Conservation (phyloP, 805 yeast genomes). For the Starmerella stigmatis region DNA sequence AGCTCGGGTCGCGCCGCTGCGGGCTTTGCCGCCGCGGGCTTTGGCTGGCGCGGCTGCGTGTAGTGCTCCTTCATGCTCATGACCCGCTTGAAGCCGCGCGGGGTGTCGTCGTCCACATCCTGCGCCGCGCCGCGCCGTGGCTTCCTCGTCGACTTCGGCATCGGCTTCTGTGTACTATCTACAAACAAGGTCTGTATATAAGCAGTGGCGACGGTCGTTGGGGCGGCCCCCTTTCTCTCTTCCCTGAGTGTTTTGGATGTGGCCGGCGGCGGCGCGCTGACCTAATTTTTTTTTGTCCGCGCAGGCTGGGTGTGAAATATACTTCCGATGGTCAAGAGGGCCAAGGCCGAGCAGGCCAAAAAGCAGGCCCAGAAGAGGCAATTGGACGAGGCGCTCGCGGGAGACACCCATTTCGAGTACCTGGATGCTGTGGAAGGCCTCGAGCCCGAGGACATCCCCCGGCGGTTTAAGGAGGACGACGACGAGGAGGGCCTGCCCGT, state of each 20-base stretch:
- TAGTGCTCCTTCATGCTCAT: slow-evolving; percentile 23
- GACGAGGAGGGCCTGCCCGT: slow-evolving; percentile 70
- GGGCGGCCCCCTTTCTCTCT: too few species aligned
- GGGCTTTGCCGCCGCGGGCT: slow-evolving; percentile 15
- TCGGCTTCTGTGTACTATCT: too few species aligned
- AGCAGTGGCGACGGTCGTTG: too few species aligned
- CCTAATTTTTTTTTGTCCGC: slow-evolving; percentile 6
- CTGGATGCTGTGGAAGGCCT: slow-evolving; percentile 11
- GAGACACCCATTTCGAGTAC: slow-evolving; percentile 5
- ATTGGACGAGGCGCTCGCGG: slow-evolving; percentile 15
- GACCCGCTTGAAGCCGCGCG: slow-evolving; percentile 28
- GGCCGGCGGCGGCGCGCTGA: too few species aligned
- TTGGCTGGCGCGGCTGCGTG: slow-evolving; percentile 4
- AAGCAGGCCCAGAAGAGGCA: slow-evolving; percentile 12
- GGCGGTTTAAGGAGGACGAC: slow-evolving; percentile 38
- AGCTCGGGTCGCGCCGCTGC: slow-evolving; percentile 1
- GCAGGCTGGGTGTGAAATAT: slow-evolving; percentile 1
- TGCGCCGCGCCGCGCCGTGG: slow-evolving; percentile 11
- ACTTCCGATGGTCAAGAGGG: slow-evolving; percentile 8
- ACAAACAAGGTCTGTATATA: too few species aligned
- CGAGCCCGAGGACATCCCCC: slow-evolving; percentile 65
- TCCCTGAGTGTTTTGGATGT: too few species aligned
- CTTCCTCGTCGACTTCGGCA: slow-evolving; percentile 1
- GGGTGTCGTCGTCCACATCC: slow-evolving; percentile 29
- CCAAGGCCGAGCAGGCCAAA: slow-evolving; percentile 7